These are phyloP conservation scores for Diaporthe destruens DNA, from an alignment of 2,329 filamentous ascomycete genomes.

Conservation along the genomic window DNA sequence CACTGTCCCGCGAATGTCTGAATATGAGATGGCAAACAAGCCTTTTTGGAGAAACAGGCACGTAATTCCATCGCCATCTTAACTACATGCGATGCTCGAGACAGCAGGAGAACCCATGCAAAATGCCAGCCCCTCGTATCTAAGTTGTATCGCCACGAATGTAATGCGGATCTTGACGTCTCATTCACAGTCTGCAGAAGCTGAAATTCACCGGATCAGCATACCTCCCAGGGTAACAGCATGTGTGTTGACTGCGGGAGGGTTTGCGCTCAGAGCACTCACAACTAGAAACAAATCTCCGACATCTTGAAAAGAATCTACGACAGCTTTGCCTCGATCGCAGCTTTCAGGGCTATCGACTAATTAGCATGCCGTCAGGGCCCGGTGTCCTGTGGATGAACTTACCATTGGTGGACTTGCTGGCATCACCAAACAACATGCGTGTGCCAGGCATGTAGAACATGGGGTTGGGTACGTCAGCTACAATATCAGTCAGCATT, in stretches of 20 bases:
- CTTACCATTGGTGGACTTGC: conserved; percentile 83
- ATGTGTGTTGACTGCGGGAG: no score
- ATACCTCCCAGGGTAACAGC: neutral
- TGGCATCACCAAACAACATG: conserved; percentile 94
- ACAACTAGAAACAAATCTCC: conserved; percentile 5
- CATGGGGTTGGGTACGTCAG: conserved; percentile 93
- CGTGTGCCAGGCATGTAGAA: conserved; percentile 90
- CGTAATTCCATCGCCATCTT: conserved; percentile 1
- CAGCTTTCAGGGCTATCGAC: conserved; percentile 55
- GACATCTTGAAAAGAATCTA: neutral
- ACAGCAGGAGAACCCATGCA: conserved; percentile 29
- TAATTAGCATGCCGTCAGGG: conserved; percentile 44
- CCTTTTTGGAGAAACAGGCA: conserved; percentile 3
- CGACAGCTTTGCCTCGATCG: conserved; percentile 50
- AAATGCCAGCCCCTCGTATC: conserved; percentile 13
- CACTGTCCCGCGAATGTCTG: conserved; percentile 8
- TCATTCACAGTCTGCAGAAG: neutral
- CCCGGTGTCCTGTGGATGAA: conserved; percentile 25
- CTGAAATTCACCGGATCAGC: neutral
- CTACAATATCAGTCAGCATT: conserved; percentile 53
- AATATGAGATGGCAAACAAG: neutral
- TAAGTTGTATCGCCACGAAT: conserved; percentile 29
- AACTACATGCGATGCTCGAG: conserved; percentile 20
- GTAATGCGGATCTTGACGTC: neutral
- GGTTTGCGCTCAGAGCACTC: neutral